Evolutionary conservation across 2,329 filamentous ascomycete genomes (phyloP).

Genomic region (Fusarium sp.): DNA sequence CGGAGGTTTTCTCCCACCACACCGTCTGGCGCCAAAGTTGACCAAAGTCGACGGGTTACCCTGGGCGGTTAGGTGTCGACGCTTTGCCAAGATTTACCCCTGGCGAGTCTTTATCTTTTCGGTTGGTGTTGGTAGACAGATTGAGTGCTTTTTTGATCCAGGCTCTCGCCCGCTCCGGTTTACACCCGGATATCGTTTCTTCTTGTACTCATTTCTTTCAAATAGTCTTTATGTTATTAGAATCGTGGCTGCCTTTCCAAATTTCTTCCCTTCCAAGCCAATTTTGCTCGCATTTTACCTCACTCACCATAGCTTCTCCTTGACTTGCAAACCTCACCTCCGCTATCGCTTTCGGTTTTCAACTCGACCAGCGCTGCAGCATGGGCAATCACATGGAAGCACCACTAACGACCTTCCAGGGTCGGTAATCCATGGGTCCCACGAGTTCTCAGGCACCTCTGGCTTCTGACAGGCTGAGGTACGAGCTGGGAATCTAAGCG

Average conservation of each 20-base stretch:
- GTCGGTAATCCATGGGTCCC: background rate
- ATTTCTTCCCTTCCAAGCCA: background rate
- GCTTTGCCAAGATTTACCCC: background rate
- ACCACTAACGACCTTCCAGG: background rate
- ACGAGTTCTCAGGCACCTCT: background rate
- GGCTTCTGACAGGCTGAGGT: background rate
- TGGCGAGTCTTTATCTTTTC: background rate
- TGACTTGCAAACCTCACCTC: background rate
- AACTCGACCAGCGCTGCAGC: background rate
- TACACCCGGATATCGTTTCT: background rate
- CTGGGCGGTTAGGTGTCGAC: background rate
- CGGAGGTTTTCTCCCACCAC: background rate
- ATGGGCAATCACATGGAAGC: background rate
- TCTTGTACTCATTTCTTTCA: background rate
- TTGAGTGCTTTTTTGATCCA: background rate
- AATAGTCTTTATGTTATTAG: background rate
- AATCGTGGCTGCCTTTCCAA: background rate
- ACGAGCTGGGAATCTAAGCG: background rate
- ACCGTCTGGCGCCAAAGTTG: background rate
- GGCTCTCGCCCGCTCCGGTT: background rate
- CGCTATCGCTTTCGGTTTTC: background rate
- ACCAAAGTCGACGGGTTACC: background rate
- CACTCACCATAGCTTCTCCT: background rate
- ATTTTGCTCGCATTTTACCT: background rate
- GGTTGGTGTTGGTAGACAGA: background rate